A percentile compares a stretch with the other conserved stretches of the same genome.
These are phyloP conservation scores for Chlorella sp. DNA, from an alignment of 139 green algal species.

Conservation along the genomic window DNA sequence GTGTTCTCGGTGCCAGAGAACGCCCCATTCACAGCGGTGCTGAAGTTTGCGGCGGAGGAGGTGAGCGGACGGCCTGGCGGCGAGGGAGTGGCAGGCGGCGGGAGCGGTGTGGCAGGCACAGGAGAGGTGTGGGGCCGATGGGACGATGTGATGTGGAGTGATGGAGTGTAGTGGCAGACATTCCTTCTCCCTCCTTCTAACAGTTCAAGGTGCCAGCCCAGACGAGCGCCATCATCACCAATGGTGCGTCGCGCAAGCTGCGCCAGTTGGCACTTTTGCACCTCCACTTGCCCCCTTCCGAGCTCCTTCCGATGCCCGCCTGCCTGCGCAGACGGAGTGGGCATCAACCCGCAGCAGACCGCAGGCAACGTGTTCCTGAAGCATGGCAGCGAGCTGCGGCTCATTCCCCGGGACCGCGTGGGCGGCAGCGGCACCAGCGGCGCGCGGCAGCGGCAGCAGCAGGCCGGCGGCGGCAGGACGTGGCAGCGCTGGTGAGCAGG, in stretches of 20 bases:
- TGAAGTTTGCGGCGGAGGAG: conserved; percentile 98
- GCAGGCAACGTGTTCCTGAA: conserved; percentile 97
- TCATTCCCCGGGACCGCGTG: conserved; percentile 94
- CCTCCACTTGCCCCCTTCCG: neutral
- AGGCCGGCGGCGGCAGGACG: too few species aligned
- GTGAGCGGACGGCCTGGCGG: conserved; percentile 42
- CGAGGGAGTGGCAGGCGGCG: neutral
- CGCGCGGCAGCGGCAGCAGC: conserved; percentile 3
- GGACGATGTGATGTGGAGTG: neutral
- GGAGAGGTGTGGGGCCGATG: neutral
- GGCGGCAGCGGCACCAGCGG: conserved; percentile 34
- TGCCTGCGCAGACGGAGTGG: conserved; percentile 81
- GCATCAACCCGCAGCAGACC: conserved; percentile 95
- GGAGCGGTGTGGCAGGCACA: neutral
- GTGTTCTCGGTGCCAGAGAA: conserved; percentile 96
- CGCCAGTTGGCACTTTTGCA: neutral
- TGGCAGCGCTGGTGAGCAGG: too few species aligned
- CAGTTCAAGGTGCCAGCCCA: conserved; percentile 92
- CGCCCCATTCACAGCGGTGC: conserved; percentile 95
- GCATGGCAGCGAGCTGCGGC: conserved; percentile 89
- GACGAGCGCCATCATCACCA: conserved; percentile 97
- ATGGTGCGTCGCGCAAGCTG: conserved; percentile 61
- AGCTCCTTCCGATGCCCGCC: too few species aligned
- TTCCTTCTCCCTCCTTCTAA: neutral
- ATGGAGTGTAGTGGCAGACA: neutral